These are phyloP conservation scores for Magnaporthiopsis rhizophila DNA, from an alignment of 2,329 filamentous ascomycete species.

Conservation along the genomic window DNA sequence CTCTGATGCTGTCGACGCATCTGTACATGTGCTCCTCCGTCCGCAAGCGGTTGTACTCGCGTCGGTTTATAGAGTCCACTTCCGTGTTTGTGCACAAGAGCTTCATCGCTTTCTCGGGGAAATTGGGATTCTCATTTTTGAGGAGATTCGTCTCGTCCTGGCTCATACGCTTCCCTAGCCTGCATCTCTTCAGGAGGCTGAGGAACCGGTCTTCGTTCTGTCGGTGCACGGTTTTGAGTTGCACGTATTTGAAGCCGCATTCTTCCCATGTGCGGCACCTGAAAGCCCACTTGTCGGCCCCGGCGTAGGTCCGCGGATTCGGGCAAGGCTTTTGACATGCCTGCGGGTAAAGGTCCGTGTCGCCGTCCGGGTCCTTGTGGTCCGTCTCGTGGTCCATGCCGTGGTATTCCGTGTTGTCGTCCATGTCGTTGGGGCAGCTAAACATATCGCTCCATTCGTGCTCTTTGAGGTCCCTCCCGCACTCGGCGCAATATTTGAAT, in stretches of 20 bases:
- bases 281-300: constrained; percentile 55
- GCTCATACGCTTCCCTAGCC: constrained; percentile 34
- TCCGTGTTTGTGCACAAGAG: constrained; percentile 34
- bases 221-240: constrained; percentile 47
- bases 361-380: neutral
- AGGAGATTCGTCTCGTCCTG: constrained; percentile 30
- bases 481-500: constrained; percentile 42
- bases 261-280: constrained; percentile 44
- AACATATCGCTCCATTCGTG: constrained; percentile 13
- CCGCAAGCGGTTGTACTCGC: constrained; percentile 24
- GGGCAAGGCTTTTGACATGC: neutral
- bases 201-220: constrained; percentile 48
- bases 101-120: constrained; percentile 33
- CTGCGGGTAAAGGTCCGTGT: neutral
- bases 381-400: neutral
- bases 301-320: constrained; percentile 26
- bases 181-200: constrained; percentile 44
- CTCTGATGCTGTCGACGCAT: neutral
- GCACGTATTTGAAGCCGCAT: constrained; percentile 43
- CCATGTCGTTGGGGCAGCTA: constrained; percentile 14
- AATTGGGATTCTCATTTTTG: constrained; percentile 31
- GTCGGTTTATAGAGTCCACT: constrained; percentile 26
- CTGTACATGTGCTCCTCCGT: constrained; percentile 15
- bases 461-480: constrained; percentile 28
- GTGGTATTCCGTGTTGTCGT: neutral